Conservation (phyloP, 2,329 filamentous ascomycete species). For the Pseudogymnoascus sp. region DNA sequence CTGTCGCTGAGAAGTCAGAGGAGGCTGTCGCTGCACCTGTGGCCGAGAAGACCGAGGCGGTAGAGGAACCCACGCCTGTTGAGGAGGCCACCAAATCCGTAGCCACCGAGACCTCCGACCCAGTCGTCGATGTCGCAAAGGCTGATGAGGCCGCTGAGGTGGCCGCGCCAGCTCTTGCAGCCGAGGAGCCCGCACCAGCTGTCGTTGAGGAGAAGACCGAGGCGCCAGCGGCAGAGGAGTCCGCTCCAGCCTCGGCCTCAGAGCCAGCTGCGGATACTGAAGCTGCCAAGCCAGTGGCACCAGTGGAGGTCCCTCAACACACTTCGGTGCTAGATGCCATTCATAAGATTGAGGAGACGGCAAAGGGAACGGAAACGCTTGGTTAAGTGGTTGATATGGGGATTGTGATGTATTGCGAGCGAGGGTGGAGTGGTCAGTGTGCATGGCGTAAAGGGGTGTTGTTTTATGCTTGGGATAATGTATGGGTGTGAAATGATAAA, state of each 20-base stretch:
- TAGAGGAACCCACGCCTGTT: neutral
- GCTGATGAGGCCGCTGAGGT: neutral
- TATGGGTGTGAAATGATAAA: neutral
- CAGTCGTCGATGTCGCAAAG: neutral
- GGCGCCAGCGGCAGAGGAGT: neutral
- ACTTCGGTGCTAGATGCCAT: neutral
- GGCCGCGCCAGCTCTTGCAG: neutral
- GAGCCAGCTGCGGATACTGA: neutral
- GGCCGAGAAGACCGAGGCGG: neutral
- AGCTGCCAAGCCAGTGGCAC: neutral
- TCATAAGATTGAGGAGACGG: constrained; percentile 1
- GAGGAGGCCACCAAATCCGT: neutral
- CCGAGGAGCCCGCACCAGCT: neutral
- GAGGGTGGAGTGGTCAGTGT: neutral
- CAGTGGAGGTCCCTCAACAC: neutral
- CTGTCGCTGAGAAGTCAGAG: neutral
- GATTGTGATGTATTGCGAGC: neutral
- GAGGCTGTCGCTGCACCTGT: neutral
- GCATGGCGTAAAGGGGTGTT: neutral
- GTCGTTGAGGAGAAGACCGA: neutral
- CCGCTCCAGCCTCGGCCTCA: neutral
- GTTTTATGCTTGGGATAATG: neutral
- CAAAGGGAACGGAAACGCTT: neutral
- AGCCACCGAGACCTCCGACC: neutral
- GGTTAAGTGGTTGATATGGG: neutral